Evolutionary conservation across 192 early-diverging fungal species (phyloP), one percentile per base, ranked within the genome.

Genomic region (Dimargaris verticillata): DNA sequence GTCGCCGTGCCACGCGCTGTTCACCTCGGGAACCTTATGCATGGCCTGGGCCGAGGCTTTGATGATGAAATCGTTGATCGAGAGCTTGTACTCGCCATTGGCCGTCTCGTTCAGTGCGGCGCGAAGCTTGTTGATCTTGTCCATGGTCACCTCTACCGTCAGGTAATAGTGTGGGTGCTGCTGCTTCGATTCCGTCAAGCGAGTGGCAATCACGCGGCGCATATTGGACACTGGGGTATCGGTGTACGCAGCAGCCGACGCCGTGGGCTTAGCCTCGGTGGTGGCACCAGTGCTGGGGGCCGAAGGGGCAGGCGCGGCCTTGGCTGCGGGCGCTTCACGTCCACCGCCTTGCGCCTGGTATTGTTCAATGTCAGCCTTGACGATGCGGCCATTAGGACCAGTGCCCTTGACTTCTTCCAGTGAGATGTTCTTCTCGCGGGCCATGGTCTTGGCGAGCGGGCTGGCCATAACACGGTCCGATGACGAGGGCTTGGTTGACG

Each of bases 1-100:
- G 51, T 86, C 85, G 45, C 75, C 83, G 66, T 86, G 83, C 71
- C 70, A 72, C 57, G 70, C 67, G 72, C 75, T 83, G 85, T 98
- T 98, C 62, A 89, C 91, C 53, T 89, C 92, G 25, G 95, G 95
- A 7, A 96, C 89, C 61, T 86, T 87, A 69, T 83, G 82, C 46
- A 98, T 78, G 14, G 93, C 87, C 51, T 89, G 78, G 61, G 83
- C 84, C 20, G 89, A 82, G 0, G 95, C 91, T 83, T 98, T 98
- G 79, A 98, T 84, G 29, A 98, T 81, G 71, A 98, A 96, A 74
- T 98, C 95, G 70, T 98, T 98, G 67, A 98, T 87, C 26, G 93
- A 96, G 33, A 98, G 75, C 80, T 98, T 98, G 86, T 86, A 95
- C 62, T 87, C 83, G 28, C 88, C 93, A 63, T 90, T 80, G 58